A percentile compares a stretch with the other conserved stretches of the same genome.
phyloP scores from a whole-genome alignment of 2,329 filamentous ascomycete species.

The Knoxdaviesia proteae region DNA sequence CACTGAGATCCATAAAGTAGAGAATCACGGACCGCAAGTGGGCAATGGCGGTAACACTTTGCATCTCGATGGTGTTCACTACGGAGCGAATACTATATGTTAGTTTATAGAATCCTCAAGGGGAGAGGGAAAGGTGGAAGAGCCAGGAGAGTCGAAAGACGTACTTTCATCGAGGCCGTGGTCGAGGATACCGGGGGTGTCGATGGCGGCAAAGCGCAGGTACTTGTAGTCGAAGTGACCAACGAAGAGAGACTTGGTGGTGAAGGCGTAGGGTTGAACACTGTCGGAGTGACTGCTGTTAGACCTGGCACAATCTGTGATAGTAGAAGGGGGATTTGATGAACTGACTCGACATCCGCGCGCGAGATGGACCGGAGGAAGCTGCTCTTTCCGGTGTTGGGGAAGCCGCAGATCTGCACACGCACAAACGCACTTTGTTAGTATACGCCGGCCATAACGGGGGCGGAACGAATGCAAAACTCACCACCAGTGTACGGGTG shows the following conservation, averaged over 20 bases:
- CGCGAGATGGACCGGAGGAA: slow-evolving; percentile 83
- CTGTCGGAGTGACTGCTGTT: background rate
- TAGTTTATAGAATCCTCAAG: too few species aligned
- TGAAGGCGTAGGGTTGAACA: slow-evolving; percentile 84
- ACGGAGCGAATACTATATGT: too few species aligned
- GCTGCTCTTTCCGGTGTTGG: slow-evolving; percentile 92
- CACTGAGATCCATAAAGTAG: slow-evolving; percentile 95
- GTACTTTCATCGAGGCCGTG: slow-evolving; percentile 78
- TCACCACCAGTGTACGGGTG: slow-evolving; percentile 61
- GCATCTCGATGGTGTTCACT: slow-evolving; percentile 96
- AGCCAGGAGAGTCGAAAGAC: too few species aligned
- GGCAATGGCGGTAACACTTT: slow-evolving; percentile 82
- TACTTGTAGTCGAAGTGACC: slow-evolving; percentile 92
- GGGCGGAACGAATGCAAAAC: background rate
- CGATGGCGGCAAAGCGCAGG: slow-evolving; percentile 50
- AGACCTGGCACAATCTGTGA: background rate
- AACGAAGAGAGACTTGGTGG: slow-evolving; percentile 90
- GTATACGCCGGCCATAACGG: background rate
- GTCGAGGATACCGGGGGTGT: slow-evolving; percentile 95
- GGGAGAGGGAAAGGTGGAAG: too few species aligned
- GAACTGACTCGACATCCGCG: slow-evolving; percentile 57
- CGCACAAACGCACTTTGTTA: background rate
- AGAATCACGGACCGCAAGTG: slow-evolving; percentile 87
- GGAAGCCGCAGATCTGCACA: slow-evolving; percentile 66
- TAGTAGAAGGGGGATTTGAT: background rate